Conservation (phyloP, 345 rosid genomes). For the Eucalyptus cloeziana region DNA sequence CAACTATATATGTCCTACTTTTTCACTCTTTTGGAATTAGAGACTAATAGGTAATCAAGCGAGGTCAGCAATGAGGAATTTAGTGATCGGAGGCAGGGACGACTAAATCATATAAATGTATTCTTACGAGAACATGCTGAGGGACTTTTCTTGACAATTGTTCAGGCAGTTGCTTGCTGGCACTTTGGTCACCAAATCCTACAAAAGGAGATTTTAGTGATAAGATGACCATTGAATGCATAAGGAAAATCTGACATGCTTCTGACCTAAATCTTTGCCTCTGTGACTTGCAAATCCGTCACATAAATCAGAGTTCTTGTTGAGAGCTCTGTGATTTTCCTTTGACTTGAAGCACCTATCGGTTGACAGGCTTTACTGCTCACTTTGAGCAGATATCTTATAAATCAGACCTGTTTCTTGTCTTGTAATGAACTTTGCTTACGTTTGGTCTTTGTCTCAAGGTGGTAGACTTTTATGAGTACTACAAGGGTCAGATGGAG, state of each 20-base stretch:
- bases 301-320: neutral
- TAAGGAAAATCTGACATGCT: neutral
- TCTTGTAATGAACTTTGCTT: neutral
- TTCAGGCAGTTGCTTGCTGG: neutral
- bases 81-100: neutral
- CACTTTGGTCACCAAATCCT: neutral
- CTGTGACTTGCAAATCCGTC: neutral
- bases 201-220: neutral
- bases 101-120: neutral
- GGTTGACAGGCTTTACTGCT: neutral
- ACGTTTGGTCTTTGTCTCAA: conserved; percentile 9
- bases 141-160: neutral
- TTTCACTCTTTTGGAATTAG: neutral
- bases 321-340: neutral
- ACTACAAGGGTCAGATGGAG: conserved; percentile 99
- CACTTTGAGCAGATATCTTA: neutral
- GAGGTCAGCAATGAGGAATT: neutral
- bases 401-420: neutral
- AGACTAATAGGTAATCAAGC: neutral
- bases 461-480: conserved; percentile 91
- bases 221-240: neutral
- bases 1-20: neutral
- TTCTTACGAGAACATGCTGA: neutral
- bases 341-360: neutral
- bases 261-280: neutral